A percentile compares a stretch with the other conserved stretches of the same genome.
Evolutionary conservation across 73 alveolate species (phyloP).

Genomic region (Paramecium primaurelia): DNA sequence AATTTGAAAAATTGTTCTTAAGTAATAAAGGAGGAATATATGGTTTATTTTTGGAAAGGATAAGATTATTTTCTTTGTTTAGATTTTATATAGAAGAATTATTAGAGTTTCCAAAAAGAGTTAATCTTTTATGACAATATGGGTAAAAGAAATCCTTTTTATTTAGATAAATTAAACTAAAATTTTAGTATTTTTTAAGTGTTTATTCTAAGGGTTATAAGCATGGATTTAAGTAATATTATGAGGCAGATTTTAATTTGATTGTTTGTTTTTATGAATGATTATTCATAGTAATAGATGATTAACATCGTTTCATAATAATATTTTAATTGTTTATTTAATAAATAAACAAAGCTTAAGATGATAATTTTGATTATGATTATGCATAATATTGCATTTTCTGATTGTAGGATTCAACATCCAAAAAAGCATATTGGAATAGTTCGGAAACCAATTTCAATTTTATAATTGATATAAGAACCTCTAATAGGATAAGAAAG

Average conservation of each 20-base stretch:
- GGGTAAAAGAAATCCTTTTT: not conserved
- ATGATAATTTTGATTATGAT: not conserved
- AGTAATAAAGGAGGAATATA: not conserved
- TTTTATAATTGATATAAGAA: not conserved
- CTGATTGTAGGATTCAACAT: not conserved
- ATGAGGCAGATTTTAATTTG: not conserved
- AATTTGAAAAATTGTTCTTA: not conserved
- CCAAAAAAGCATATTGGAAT: not conserved
- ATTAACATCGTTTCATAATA: not conserved
- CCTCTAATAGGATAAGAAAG: not conserved
- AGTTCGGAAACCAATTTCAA: conserved; percentile 11
- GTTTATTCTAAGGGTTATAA: not conserved
- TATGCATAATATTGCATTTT: not conserved
- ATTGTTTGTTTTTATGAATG: not conserved
- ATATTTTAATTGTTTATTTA: conserved; percentile 1
- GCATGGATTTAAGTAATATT: not conserved
- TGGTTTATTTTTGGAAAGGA: not conserved
- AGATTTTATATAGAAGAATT: not conserved
- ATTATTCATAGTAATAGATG: not conserved
- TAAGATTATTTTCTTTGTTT: not conserved
- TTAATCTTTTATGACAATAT: not conserved
- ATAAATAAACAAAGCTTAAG: not conserved
- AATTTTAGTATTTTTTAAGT: not conserved
- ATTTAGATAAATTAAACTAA: not conserved
- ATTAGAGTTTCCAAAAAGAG: not conserved